Evolutionary conservation across 331 rosid species (phyloP), one percentile per base, ranked within the genome.

Genomic region (Quercus phellos): DNA sequence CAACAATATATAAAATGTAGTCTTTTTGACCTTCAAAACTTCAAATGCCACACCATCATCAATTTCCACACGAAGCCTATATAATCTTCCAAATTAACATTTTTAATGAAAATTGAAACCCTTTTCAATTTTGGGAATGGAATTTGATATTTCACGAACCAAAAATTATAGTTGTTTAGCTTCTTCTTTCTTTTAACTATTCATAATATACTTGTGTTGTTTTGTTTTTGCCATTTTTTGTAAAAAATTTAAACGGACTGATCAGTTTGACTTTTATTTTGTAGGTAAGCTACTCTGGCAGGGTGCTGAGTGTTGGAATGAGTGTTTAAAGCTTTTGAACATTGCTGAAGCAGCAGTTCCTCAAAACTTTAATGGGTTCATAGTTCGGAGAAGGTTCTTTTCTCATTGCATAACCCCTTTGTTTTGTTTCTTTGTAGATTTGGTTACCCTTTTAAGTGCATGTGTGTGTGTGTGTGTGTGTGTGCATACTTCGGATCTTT

Each of bases 291-390:
- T 83, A 75, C 90, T 94, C 24, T 90, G 94, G 94, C 85, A 86
- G 81, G 97, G 92, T 70, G 95, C 90, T 24, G 96, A 86, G 80
- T 94, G 96, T 89, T 94, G 99, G 99, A 80, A 77, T 32, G 99
- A 94, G 78, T 82, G 92, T 79, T 30, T 90, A 68, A 89, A 87
- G 86, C 97, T 90, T 77, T 81, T 94, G 86, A 80, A 63, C 72
- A 66, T 86, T 59, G 97, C 97, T 38, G 97, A 94, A 80, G 90
- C 88, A 21, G 87, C 90, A 38, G 72, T 77, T 72, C 24, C 56
- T 29, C 70, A 81, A 35, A 50, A 85, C 54, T 22, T 75, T 74
- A 81, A 81, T 24, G 34, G 80, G 32, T 81, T 55, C 78, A 76
- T 83, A 4, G 90, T 84, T 76, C 87, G 72, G 7, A 89, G 78